Conservation (phyloP, 2,329 filamentous ascomycete genomes). For the Penicillium brasilianum region DNA sequence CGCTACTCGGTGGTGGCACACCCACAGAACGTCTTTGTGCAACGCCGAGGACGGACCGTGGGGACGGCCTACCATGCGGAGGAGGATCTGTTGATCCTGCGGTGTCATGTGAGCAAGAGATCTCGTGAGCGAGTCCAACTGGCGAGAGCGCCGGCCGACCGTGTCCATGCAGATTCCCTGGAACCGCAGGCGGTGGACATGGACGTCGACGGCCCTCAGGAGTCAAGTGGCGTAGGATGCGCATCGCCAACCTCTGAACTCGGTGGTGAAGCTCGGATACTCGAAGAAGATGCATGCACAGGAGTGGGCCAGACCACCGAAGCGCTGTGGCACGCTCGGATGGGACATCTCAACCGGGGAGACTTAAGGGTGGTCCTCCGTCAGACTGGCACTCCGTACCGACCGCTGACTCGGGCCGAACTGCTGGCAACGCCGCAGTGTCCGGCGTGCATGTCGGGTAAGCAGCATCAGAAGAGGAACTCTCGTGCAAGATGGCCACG, state of each 20-base stretch:
- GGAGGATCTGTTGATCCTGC: background rate
- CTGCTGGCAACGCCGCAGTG: background rate
- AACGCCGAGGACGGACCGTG: background rate
- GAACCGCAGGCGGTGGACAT: background rate
- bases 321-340: background rate
- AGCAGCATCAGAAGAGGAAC: no score
- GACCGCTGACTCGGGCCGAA: background rate
- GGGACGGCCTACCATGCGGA: background rate
- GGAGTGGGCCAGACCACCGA: background rate
- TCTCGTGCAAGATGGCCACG: no score
- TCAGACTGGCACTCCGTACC: background rate
- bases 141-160: background rate
- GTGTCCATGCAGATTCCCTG: background rate
- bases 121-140: background rate
- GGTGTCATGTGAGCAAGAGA: background rate
- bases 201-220: background rate
- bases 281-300: background rate
- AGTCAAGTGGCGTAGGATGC: background rate
- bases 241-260: background rate
- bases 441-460: background rate
- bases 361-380: background rate
- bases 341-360: background rate
- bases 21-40: background rate
- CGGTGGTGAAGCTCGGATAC: background rate
- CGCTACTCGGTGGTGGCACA: background rate